Conservation (phyloP, 306 rosid genomes). For the Trichosanthes truncata region DNA sequence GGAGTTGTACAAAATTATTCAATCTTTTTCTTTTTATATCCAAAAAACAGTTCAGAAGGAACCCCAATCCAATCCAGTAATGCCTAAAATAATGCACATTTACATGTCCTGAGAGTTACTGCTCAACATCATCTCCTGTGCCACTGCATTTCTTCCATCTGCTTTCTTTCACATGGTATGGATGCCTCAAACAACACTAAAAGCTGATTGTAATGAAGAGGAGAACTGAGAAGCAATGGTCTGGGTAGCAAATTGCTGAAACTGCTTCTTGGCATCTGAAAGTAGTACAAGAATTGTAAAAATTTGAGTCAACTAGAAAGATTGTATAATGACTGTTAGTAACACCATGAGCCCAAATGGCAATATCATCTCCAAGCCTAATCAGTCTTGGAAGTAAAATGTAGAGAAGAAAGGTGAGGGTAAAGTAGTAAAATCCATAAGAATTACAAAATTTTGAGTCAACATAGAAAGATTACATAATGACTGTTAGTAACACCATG, state of each 20-base stretch:
- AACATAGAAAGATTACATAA: neutral
- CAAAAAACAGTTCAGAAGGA: neutral
- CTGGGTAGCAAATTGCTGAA: conserved; percentile 84
- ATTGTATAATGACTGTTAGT: neutral
- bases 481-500: neutral
- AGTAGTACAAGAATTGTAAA: neutral
- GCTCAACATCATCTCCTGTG: conserved; percentile 2
- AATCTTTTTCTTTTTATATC: neutral
- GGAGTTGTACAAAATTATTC: conserved; percentile 4
- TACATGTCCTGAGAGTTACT: conserved; percentile 5
- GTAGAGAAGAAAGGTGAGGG: neutral
- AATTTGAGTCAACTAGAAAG: neutral
- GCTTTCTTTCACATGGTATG: neutral
- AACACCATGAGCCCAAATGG: neutral
- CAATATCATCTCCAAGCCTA: neutral
- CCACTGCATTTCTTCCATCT: neutral
- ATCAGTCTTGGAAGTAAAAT: neutral
- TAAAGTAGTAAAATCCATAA: neutral
- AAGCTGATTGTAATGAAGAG: conserved; percentile 75
- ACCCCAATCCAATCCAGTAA: neutral
- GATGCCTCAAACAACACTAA: conserved; percentile 55
- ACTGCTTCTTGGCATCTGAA: conserved; percentile 92
- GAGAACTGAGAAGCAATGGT: conserved; percentile 69
- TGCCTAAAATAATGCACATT: conserved; percentile 6
- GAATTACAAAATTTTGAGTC: neutral